phyloP scores from a whole-genome alignment of 805 yeast species.

The Ogataea kodamae region DNA sequence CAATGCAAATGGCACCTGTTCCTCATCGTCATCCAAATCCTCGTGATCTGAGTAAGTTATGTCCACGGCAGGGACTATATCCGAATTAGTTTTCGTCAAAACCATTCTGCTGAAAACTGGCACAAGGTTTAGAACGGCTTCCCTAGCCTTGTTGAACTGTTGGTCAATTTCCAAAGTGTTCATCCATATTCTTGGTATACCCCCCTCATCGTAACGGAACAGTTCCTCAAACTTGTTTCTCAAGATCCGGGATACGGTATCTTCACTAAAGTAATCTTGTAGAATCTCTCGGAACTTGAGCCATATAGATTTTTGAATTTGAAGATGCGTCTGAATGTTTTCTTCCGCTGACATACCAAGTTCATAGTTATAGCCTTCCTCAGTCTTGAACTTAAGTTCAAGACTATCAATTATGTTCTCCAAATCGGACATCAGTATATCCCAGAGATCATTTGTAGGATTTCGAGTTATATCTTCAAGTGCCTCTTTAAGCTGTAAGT shows the following conservation, averaged over 20 bases:
- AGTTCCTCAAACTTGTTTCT: slow-evolving; percentile 78
- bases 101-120: slow-evolving; percentile 59
- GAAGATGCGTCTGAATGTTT: slow-evolving; percentile 39
- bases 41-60: slow-evolving; percentile 36
- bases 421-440: slow-evolving; percentile 46
- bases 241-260: slow-evolving; percentile 58
- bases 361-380: slow-evolving; percentile 51
- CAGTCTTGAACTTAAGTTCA: slow-evolving; percentile 32
- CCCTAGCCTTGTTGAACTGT: slow-evolving; percentile 58
- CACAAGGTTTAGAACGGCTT: slow-evolving; percentile 50
- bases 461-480: slow-evolving; percentile 44
- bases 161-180: slow-evolving; percentile 68
- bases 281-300: slow-evolving; percentile 51
- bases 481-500: slow-evolving; percentile 46
- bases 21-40: slow-evolving; percentile 37
- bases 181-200: slow-evolving; percentile 79
- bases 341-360: slow-evolving; percentile 52
- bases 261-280: slow-evolving; percentile 62
- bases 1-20: slow-evolving; percentile 45
- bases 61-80: slow-evolving; percentile 57
- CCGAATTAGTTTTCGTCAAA: slow-evolving; percentile 44
- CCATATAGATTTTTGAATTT: slow-evolving; percentile 63
- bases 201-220: slow-evolving; percentile 80
- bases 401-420: slow-evolving; percentile 30
- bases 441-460: slow-evolving; percentile 61